Base-by-base conservation (phyloP, 495 filamentous ascomycete species). In the Xylona heveae region DNA sequence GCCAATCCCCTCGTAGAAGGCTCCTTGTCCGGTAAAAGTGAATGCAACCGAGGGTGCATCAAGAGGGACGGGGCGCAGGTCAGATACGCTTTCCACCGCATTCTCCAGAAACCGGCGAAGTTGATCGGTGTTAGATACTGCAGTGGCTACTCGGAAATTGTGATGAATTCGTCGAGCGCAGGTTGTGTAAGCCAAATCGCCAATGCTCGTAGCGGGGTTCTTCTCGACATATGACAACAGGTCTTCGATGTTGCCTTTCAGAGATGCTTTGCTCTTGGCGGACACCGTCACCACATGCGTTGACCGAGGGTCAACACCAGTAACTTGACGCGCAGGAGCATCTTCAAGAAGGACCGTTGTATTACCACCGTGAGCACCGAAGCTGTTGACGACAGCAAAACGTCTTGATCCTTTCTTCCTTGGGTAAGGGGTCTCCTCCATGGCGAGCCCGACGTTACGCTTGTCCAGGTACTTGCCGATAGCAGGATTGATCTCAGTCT, bases 161-260 rank as follows among this genome's bases (percentile, higher is more conserved):
- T n/a, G n/a, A n/a, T n/a, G n/a, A n/a, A n/a, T n/a, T n/a, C n/a
- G n/a, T n/a, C n/a, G n/a, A n/a, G n/a, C n/a, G n/a, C n/a, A 50
- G 1, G 49, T 50, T 0, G 59, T 54, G 29, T 64, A 62, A 0
- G 55, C 45, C 1, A 64, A 34, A 31, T 56, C 41, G 6, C 40
- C 42, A 1, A 60, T 21, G n/a, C 31, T 30, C 5, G 30, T 42
- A 5, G 47, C 35, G 5, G 47, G 45, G 25, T 53, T 33, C 5
- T 6, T 27, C 7, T 51, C 41, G 0, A 61, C 28, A 29, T 51
- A 53, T 2, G 24, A 9, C 10, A 53, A 23, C 8, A 64, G 19
- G 4, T 36, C 32, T 33, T 54, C 28, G 1, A 55, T 30, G 30
- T 62, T 62, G 1, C 34, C 39, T 18, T 20, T 27, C 1, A 64